Evolutionary conservation across 1,284 basidiomycete genomes (phyloP).

Genomic region (Schizopora paradoxa): DNA sequence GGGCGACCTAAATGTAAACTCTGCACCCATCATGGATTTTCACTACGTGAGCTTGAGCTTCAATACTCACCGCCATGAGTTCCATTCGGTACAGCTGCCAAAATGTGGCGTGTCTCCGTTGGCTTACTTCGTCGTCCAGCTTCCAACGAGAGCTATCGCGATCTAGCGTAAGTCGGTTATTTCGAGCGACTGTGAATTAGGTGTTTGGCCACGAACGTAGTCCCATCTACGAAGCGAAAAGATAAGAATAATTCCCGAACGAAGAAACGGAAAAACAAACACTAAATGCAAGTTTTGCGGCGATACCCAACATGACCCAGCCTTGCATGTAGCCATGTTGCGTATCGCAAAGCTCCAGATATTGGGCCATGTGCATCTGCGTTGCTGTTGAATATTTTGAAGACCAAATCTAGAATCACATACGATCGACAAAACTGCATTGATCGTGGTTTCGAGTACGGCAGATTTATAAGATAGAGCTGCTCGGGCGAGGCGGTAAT

Average conservation of each 20-base stretch:
- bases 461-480: conserved; percentile 44
- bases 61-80: conserved; percentile 46
- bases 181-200: conserved; percentile 6
- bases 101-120: conserved; percentile 50
- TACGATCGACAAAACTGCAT: conserved; percentile 49
- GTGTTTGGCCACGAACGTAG: conserved; percentile 63
- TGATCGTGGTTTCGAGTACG: conserved; percentile 42
- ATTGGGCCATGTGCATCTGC: conserved; percentile 53
- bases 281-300: conserved; percentile 50
- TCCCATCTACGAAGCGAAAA: conserved; percentile 44
- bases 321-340: conserved; percentile 39
- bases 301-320: conserved; percentile 54
- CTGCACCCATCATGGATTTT: conserved; percentile 28
- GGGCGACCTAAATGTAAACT: conserved; percentile 60
- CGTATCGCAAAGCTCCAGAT: conserved; percentile 51
- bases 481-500: conserved; percentile 48
- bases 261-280: conserved; percentile 32
- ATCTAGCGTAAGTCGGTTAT: conserved; percentile 35
- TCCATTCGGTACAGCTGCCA: conserved; percentile 61
- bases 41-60: background rate
- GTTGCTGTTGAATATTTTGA: background rate
- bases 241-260: background rate
- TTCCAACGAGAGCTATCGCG: conserved; percentile 56
- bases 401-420: conserved; percentile 18
- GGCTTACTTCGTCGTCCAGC: conserved; percentile 38